Conservation (phyloP, 225 moss, liverwort and hornwort species). For the Sphagnum contortum region DNA sequence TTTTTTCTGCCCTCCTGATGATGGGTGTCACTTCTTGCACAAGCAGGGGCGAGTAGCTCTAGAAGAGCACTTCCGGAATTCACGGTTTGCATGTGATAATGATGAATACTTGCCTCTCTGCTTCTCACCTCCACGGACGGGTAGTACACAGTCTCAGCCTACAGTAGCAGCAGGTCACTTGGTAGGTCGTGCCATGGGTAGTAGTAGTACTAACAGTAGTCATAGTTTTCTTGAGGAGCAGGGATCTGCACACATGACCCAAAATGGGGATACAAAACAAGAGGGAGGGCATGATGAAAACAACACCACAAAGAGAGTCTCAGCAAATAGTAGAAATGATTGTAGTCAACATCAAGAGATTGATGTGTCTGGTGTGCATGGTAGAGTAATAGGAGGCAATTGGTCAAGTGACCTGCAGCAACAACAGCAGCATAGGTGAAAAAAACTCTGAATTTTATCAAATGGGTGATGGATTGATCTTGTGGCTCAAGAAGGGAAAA, state of each 20-base stretch:
- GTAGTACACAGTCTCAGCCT: slow-evolving; percentile 54
- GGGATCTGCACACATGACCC: slow-evolving; percentile 16
- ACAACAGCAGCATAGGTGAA: too few relatives aligned
- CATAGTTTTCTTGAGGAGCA: slow-evolving; percentile 19
- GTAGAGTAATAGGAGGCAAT: too few relatives aligned
- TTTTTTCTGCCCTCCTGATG: neutral
- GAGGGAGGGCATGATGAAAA: slow-evolving; percentile 19
- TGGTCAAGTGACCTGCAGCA: too few relatives aligned
- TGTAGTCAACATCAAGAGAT: slow-evolving; percentile 22
- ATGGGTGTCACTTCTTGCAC: neutral
- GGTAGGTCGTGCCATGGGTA: slow-evolving; percentile 43
- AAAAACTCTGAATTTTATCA: too few relatives aligned
- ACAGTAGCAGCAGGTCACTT: slow-evolving; percentile 80
- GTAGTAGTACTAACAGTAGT: neutral
- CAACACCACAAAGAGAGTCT: slow-evolving; percentile 5
- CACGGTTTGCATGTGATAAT: slow-evolving; percentile 92
- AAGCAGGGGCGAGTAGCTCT: slow-evolving; percentile 67
- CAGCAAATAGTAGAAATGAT: slow-evolving; percentile 18
- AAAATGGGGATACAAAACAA: slow-evolving; percentile 19
- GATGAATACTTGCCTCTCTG: slow-evolving; percentile 84
- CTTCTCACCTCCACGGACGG: slow-evolving; percentile 74
- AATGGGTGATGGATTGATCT: too few relatives aligned
- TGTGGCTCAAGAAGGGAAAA: too few relatives aligned
- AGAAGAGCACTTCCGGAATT: slow-evolving; percentile 94
- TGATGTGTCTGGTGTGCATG: slow-evolving; percentile 7